phyloP scores from a whole-genome alignment of 768 basidiomycete genomes.

The Tricholoma saponaceum region DNA sequence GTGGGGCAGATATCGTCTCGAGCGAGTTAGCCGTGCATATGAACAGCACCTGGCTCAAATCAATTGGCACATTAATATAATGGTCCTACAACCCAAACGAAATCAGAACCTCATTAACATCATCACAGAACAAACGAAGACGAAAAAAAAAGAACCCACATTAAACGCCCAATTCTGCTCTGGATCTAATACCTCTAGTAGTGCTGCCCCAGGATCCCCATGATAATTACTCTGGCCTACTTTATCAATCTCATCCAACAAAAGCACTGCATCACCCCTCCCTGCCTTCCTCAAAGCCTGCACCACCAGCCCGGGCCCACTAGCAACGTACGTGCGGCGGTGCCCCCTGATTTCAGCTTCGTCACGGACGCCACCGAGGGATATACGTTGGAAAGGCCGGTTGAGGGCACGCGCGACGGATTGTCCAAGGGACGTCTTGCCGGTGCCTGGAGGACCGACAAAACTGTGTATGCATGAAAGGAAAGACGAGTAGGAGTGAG shows the following conservation, averaged over 20 bases:
- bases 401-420: slow-evolving; percentile 81
- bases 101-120: not conserved
- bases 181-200: slow-evolving; percentile 91
- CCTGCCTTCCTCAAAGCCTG: slow-evolving; percentile 86
- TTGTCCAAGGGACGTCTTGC: slow-evolving; percentile 89
- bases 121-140: not conserved
- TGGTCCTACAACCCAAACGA: slow-evolving; percentile 59
- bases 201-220: slow-evolving; percentile 86
- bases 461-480: slow-evolving; percentile 41
- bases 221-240: slow-evolving; percentile 84
- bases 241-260: slow-evolving; percentile 94
- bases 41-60: slow-evolving; percentile 85
- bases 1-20: slow-evolving; percentile 83
- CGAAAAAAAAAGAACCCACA: slow-evolving; percentile 31
- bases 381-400: slow-evolving; percentile 88
- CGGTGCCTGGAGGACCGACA: slow-evolving; percentile 87
- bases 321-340: slow-evolving; percentile 85
- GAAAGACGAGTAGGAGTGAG: slow-evolving; percentile 6
- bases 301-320: slow-evolving; percentile 79
- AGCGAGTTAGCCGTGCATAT: slow-evolving; percentile 91
- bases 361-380: slow-evolving; percentile 88
- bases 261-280: slow-evolving; percentile 71
- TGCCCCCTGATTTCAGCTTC: slow-evolving; percentile 67
- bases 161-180: slow-evolving; percentile 88
- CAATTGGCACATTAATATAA: slow-evolving; percentile 85